A percentile compares a stretch with the other conserved stretches of the same genome.
Conservation (phyloP, 306 rosid genomes). For the Gillenia trifoliata region DNA sequence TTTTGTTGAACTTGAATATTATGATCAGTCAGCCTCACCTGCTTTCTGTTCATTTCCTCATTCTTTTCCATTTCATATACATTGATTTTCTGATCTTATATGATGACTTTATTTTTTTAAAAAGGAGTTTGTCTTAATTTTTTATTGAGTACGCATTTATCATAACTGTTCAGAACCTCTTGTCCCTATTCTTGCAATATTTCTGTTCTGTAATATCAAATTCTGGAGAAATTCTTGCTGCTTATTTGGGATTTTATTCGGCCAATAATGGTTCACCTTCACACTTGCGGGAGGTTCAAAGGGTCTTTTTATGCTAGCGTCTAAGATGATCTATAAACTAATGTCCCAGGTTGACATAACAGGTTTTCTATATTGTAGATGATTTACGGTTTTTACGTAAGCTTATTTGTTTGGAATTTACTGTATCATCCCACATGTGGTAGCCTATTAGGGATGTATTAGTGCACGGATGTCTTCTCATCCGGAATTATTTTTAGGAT, state of each 20-base stretch:
- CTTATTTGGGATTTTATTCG: background rate
- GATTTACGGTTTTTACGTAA: background rate
- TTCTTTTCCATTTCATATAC: background rate
- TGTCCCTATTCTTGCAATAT: background rate
- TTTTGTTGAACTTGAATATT: background rate
- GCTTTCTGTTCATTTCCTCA: background rate
- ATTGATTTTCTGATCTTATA: background rate
- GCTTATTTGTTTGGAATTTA: background rate
- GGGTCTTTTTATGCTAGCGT: background rate
- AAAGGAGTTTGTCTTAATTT: background rate
- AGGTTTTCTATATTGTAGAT: background rate
- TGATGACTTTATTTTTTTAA: background rate
- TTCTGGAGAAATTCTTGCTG: background rate
- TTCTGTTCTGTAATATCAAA: background rate
- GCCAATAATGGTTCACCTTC: background rate
- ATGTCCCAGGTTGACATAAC: background rate
- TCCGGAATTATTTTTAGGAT: background rate
- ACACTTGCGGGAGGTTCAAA: background rate
- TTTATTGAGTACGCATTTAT: background rate
- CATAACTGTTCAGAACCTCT: background rate
- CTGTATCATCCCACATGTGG: background rate
- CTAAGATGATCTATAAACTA: background rate
- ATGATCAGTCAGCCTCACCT: background rate
- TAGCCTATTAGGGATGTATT: background rate
- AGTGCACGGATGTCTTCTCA: background rate